phyloP scores from a whole-genome alignment of 768 basidiomycete genomes.

The Mycena epipterygia region DNA sequence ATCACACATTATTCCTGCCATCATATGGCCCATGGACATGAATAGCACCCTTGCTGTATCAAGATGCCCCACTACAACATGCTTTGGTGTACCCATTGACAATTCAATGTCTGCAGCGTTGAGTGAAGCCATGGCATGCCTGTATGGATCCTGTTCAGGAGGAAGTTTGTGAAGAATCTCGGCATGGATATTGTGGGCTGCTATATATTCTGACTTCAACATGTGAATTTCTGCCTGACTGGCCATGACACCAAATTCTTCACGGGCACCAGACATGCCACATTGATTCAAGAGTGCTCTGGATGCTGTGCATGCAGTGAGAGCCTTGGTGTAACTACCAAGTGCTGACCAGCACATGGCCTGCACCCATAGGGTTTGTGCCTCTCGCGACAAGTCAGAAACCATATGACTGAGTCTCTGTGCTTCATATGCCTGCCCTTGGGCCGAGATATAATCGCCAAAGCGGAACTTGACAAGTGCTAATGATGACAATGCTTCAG shows the following conservation, averaged over 20 bases:
- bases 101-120: too few species aligned
- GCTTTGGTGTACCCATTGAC: too few species aligned
- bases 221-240: background rate
- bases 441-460: background rate
- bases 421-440: background rate
- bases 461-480: background rate
- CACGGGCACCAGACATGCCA: background rate
- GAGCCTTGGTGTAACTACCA: background rate
- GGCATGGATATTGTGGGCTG: too few species aligned
- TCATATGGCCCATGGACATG: too few species aligned
- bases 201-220: background rate
- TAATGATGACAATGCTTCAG: background rate
- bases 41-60: too few species aligned
- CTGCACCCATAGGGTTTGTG: background rate
- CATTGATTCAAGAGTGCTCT: background rate
- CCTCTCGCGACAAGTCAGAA: background rate
- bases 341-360: background rate
- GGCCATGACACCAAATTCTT: background rate
- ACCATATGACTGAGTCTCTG: background rate
- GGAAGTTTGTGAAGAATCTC: background rate
- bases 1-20: too few species aligned
- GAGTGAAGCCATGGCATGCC: too few species aligned
- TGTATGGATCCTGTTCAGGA: too few species aligned
- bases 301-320: background rate
- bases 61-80: too few species aligned